phyloP scores from a whole-genome alignment of 768 basidiomycete species.

The Pisolithus albus region DNA sequence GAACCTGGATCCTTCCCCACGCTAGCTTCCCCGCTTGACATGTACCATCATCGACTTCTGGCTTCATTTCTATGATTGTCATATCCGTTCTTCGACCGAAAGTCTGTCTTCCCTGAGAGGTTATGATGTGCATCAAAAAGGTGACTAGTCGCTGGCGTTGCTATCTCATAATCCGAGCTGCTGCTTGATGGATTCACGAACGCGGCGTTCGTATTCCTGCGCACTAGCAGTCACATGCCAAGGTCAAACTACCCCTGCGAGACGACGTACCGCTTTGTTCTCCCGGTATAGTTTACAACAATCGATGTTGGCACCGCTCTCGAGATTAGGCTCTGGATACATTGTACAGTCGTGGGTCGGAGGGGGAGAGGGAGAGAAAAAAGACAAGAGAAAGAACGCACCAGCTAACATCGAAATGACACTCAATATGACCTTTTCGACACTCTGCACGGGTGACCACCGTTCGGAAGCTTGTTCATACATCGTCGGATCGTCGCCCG shows the following conservation, averaged over 20 bases:
- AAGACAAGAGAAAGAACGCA: conserved; percentile 27
- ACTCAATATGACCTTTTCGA: conserved; percentile 93
- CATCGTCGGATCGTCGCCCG: conserved; percentile 85
- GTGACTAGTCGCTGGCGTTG: not conserved
- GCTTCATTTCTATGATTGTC: too few species aligned
- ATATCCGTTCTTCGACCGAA: too few species aligned
- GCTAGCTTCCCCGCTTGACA: too few species aligned
- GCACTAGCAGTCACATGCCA: not conserved
- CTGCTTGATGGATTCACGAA: conserved; percentile 74
- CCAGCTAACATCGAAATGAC: conserved; percentile 97
- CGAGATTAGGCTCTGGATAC: conserved; percentile 82
- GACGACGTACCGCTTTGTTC: conserved; percentile 48
- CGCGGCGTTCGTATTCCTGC: conserved; percentile 82
- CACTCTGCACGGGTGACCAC: conserved; percentile 98
- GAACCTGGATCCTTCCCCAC: too few species aligned
- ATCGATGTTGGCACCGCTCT: conserved; percentile 95
- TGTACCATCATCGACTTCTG: too few species aligned
- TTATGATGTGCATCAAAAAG: not conserved
- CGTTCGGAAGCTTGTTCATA: conserved; percentile 95
- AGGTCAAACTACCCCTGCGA: not conserved
- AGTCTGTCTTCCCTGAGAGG: not conserved
- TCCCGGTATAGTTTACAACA: conserved; percentile 97
- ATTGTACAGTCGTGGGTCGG: not conserved
- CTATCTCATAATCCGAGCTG: conserved; percentile 68
- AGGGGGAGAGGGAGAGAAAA: not conserved